Evolutionary conservation across 805 yeast species (phyloP).

Genomic region (Nakazawaea pomicola): DNA sequence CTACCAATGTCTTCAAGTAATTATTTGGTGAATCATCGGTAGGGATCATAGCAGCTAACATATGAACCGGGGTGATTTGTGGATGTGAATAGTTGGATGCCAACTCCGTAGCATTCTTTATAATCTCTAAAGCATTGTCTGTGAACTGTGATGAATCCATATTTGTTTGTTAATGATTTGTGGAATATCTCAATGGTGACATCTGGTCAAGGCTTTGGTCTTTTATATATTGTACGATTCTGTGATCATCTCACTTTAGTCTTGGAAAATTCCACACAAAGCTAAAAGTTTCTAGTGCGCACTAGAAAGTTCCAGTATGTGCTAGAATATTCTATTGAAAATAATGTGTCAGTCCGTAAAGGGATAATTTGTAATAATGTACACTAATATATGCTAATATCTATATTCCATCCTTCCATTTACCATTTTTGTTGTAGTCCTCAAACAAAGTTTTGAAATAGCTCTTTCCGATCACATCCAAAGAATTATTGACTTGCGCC

Average conservation of each 20-base stretch:
- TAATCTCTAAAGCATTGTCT: constrained; percentile 82
- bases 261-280: background rate
- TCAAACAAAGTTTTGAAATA: constrained; percentile 63
- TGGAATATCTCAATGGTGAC: too few species aligned
- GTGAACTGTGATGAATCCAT: constrained; percentile 81
- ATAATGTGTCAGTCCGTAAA: background rate
- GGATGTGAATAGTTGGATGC: constrained; percentile 84
- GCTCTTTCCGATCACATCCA: constrained; percentile 67
- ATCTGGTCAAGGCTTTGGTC: constrained; percentile 1
- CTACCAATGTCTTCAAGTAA: constrained; percentile 77
- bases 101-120: constrained; percentile 73
- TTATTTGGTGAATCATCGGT: constrained; percentile 46
- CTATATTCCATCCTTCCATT: constrained; percentile 59
- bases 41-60: constrained; percentile 86
- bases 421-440: constrained; percentile 72
- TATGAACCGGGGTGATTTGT: constrained; percentile 81
- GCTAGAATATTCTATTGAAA: constrained; percentile 3
- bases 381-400: background rate
- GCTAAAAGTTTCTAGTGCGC: background rate
- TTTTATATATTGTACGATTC: background rate
- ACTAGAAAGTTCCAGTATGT: constrained; percentile 1
- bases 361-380: too few species aligned
- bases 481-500: constrained; percentile 50
- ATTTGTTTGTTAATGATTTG: too few species aligned
- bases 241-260: background rate